These are phyloP conservation scores for Barnettozyma hawaiiensis DNA, from an alignment of 1,139 yeast species.

Conservation along the genomic window DNA sequence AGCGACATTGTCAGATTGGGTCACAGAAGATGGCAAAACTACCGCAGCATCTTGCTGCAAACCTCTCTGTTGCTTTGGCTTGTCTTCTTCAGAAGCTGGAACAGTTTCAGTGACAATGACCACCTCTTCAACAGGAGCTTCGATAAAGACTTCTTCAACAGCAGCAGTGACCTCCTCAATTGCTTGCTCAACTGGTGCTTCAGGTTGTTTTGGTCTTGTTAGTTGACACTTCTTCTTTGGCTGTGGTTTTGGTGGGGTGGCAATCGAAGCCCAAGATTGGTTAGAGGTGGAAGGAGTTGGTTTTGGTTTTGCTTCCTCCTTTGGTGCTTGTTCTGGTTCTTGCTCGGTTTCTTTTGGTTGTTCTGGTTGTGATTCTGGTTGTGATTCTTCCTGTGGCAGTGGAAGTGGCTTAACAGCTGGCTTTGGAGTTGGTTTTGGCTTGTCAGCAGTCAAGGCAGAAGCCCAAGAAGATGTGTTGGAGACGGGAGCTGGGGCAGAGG, in stretches of 20 bases:
- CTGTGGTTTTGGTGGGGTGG: slow-evolving; percentile 47
- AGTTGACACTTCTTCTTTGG: slow-evolving; percentile 19
- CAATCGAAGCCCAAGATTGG: slow-evolving; percentile 54
- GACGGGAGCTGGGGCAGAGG: slow-evolving; percentile 26
- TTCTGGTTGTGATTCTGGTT: slow-evolving; percentile 13
- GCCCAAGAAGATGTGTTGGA: slow-evolving; percentile 28
- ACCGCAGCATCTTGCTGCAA: slow-evolving; percentile 51
- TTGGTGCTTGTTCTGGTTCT: slow-evolving; percentile 10
- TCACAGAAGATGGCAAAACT: slow-evolving; percentile 53
- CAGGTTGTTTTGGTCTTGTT: slow-evolving; percentile 10
- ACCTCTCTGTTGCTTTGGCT: slow-evolving; percentile 25
- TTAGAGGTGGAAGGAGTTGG: slow-evolving; percentile 24
- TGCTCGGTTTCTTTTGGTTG: slow-evolving; percentile 6
- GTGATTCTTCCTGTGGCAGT: too few species aligned
- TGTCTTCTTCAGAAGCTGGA: slow-evolving; percentile 12
- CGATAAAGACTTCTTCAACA: slow-evolving; percentile 19
- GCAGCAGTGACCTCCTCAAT: slow-evolving; percentile 15
- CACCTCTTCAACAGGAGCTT: slow-evolving; percentile 8
- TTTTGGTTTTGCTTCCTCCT: slow-evolving; percentile 11
- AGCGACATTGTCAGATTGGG: slow-evolving; percentile 78
- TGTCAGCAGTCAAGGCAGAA: slow-evolving; percentile 29
- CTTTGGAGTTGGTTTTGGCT: slow-evolving; percentile 21
- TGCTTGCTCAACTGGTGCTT: slow-evolving; percentile 13
- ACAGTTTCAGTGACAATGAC: slow-evolving; percentile 12
- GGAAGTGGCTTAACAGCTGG: slow-evolving; percentile 2